phyloP scores from a whole-genome alignment of 139 green algal genomes.

The Tetraselmis striata region DNA sequence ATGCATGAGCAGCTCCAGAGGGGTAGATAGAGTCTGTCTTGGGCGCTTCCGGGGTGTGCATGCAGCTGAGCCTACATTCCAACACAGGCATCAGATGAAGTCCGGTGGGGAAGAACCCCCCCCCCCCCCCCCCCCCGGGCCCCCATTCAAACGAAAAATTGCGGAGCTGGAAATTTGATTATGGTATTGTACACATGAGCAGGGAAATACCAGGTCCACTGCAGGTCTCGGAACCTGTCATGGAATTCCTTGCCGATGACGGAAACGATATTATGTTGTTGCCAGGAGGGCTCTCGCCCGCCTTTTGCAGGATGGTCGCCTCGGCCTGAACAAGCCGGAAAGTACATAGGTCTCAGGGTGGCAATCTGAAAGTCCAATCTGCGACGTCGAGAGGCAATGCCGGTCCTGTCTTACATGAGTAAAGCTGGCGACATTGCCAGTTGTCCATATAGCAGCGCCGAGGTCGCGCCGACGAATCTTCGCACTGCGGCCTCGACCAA shows the following conservation, averaged over 20 bases:
- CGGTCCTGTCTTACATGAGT: background rate
- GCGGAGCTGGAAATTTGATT: too few species aligned
- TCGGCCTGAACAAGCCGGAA: too few species aligned
- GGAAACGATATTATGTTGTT: background rate
- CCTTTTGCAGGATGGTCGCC: background rate
- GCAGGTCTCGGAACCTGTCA: background rate
- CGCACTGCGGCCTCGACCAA: slow-evolving; percentile 23
- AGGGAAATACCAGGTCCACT: too few species aligned
- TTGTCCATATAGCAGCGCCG: slow-evolving; percentile 41
- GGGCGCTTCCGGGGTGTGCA: background rate
- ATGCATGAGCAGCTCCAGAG: slow-evolving; percentile 11
- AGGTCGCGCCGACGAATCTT: slow-evolving; percentile 30
- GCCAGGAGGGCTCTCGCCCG: background rate
- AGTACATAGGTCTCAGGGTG: too few species aligned
- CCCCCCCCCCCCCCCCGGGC: background rate
- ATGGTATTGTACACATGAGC: too few species aligned
- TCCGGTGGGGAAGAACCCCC: background rate
- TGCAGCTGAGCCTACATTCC: background rate
- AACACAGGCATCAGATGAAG: background rate
- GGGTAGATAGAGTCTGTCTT: background rate
- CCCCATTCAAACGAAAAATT: too few species aligned
- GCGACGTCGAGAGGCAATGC: too few species aligned
- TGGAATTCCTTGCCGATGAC: background rate
- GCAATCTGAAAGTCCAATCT: too few species aligned
- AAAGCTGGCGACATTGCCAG: slow-evolving; percentile 5